phyloP scores from a whole-genome alignment of 306 rosid genomes.

The Sophora flavescens region DNA sequence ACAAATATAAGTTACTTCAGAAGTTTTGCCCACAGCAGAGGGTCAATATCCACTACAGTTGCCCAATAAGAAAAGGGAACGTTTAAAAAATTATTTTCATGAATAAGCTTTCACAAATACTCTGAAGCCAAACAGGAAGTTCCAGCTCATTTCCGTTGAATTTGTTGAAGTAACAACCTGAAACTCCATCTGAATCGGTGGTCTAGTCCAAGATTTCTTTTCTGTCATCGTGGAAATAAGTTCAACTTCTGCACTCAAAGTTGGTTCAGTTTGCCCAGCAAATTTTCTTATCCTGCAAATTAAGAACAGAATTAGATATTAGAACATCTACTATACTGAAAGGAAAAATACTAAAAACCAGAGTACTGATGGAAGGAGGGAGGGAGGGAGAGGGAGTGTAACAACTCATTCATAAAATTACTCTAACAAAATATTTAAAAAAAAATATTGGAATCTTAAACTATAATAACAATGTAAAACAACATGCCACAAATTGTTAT shows the following conservation, averaged over 20 bases:
- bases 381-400: neutral
- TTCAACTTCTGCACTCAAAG: conserved; percentile 98
- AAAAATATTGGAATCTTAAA: neutral
- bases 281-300: conserved; percentile 80
- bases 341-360: conserved; percentile 18
- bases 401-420: conserved; percentile 12
- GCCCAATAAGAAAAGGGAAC: conserved; percentile 6
- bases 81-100: neutral
- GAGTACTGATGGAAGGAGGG: neutral
- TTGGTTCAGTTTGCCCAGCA: conserved; percentile 97
- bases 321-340: neutral
- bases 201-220: conserved; percentile 96
- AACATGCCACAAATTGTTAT: conserved; percentile 12
- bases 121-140: neutral
- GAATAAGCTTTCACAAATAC: conserved; percentile 26
- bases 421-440: neutral
- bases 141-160: conserved; percentile 12
- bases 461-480: neutral
- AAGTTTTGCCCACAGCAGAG: conserved; percentile 1
- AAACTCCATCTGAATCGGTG: conserved; percentile 99
- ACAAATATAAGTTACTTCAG: neutral
- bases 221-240: conserved; percentile 94
- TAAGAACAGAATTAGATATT: neutral
- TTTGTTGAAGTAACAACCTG: conserved; percentile 64
- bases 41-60: conserved; percentile 25